These are phyloP conservation scores for Ormosia semicastrata DNA, from an alignment of 306 rosid genomes.

Conservation along the genomic window DNA sequence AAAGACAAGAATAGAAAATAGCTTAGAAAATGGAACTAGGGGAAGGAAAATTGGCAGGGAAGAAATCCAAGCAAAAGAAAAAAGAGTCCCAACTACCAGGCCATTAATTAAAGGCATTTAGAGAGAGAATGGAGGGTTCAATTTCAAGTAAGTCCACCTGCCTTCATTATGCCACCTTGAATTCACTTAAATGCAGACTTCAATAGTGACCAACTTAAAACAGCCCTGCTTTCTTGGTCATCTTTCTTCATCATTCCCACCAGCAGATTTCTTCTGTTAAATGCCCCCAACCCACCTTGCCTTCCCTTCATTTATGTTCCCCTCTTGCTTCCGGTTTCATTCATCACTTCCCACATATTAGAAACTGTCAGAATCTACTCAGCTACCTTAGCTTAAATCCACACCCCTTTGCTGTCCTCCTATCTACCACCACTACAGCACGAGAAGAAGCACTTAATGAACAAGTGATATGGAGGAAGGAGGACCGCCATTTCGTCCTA, in stretches of 20 bases:
- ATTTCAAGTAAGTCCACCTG: conserved; percentile 68
- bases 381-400: conserved; percentile 18
- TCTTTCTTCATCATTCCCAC: conserved; percentile 44
- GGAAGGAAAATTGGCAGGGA: neutral
- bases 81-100: conserved; percentile 40
- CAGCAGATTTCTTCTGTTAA: conserved; percentile 49
- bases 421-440: conserved; percentile 24
- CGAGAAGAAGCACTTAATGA: neutral
- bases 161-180: conserved; percentile 80
- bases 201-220: conserved; percentile 64
- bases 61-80: neutral
- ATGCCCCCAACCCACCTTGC: conserved; percentile 80
- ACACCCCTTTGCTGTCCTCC: conserved; percentile 16
- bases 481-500: too few relatives aligned
- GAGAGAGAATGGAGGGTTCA: conserved; percentile 47
- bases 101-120: conserved; percentile 46
- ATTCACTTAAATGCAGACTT: conserved; percentile 85
- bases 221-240: conserved; percentile 44
- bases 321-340: conserved; percentile 40
- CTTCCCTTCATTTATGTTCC: conserved; percentile 67
- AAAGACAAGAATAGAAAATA: neutral
- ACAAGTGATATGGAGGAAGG: neutral
- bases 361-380: conserved; percentile 36
- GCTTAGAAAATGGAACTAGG: neutral
- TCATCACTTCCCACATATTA: conserved; percentile 31